Base-by-base conservation (phyloP, 495 filamentous ascomycete species). In the Lophiostoma macrostomum region DNA sequence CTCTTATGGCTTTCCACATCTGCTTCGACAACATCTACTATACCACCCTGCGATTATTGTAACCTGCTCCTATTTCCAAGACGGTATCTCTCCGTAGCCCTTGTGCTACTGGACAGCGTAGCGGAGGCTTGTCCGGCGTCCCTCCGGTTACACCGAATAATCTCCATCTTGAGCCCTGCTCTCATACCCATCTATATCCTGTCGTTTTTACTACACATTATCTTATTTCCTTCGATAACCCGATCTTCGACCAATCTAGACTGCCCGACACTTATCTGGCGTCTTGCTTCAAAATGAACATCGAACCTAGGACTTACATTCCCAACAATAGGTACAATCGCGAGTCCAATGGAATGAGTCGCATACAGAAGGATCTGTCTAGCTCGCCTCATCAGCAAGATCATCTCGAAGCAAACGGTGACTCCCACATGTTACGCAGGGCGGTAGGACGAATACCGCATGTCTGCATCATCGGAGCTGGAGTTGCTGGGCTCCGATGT, bases 401-500 rank as follows among this genome's bases (percentile, higher is more conserved):
- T 29, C 45, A 48, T 55, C 28, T 47, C 5, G 48, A 51, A 32
- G 11, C 36, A 3, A 53, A 56, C 58, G 53, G 60, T 20, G 36
- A 50, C 12, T 7, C 37, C 20, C 23, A 24, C 6, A 60, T 64
- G 56, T 40, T 60, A 7, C 38, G 52, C 11, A 43, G 56, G 37
- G 23, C 44, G 5, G 29, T 39, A 7, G 56, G 56, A 5, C 40
- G 64, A 19, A 72, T 50, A 29, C 80, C 76, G 0, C 73, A 77
- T 44, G 70, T 96, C 22, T 86, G 85, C 12, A 71, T 98, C 14
- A 76, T 98, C 40, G 93, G 93, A 13, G 91, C 88, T 30, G 93
- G 93, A 22, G 64, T 96, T 18, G 79, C 93, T n/a, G 93, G 91
- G 14, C 71, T 98, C 23, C 76, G 89, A 56, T 93, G 89, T 63